A percentile compares a stretch with the other conserved stretches of the same genome.
Conservation (phyloP, 2,329 filamentous ascomycete genomes). For the Chrysoporthe austroafricana region DNA sequence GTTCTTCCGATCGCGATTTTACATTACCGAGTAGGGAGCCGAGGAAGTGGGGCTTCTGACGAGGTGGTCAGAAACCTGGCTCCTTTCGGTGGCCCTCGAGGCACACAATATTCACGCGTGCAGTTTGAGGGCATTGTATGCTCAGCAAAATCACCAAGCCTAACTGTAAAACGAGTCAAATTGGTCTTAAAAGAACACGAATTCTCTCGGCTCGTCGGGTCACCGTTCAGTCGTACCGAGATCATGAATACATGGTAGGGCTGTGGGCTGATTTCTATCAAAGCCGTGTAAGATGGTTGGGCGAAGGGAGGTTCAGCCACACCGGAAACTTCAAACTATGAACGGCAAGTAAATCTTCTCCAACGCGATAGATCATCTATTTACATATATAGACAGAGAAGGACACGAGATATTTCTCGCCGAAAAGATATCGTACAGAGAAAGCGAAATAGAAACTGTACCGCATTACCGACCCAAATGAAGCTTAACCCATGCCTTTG, state of each 20-base stretch:
- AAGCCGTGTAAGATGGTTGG: slow-evolving; percentile 5
- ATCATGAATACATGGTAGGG: not conserved
- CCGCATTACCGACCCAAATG: not conserved
- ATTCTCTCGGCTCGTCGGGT: not conserved
- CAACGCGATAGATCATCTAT: not conserved
- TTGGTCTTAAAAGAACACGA: not conserved
- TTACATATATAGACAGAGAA: not conserved
- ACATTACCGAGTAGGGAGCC: not conserved
- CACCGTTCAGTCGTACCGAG: not conserved
- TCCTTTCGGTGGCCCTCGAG: not conserved
- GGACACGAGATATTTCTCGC: not conserved
- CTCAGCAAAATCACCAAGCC: not conserved
- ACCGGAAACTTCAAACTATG: not conserved
- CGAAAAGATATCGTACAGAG: not conserved
- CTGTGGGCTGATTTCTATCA: not conserved
- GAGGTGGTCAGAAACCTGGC: not conserved
- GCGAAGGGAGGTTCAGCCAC: not conserved
- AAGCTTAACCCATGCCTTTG: not conserved
- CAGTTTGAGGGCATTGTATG: not conserved
- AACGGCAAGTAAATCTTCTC: not conserved
- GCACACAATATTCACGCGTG: not conserved
- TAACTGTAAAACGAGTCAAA: not conserved
- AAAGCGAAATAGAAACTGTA: not conserved
- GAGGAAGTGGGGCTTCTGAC: not conserved
- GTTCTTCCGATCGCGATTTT: not conserved